Evolutionary conservation across 805 yeast genomes (phyloP), one percentile per base, ranked within the genome.

Genomic region (Teunomyces aglyptinius): DNA sequence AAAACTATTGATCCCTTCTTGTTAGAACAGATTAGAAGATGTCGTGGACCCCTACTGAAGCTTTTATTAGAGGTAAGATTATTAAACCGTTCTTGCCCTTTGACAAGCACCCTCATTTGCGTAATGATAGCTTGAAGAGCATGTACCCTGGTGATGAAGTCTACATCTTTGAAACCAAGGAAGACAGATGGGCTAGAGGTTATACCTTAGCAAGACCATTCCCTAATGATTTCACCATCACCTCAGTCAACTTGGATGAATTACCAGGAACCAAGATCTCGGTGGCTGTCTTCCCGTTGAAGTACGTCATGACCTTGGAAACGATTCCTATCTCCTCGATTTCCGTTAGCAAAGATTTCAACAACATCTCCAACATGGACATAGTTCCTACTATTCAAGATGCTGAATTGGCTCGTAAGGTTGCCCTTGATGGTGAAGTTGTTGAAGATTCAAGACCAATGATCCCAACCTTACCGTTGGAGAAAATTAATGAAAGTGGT

Each of bases 131-230:
- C 50, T 76, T 73, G 63, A 70, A 69, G 49, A 80, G 85, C 60
- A 63, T 85, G 39, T 84, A 80, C 57, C 83, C 84, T 16, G 96
- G 96, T 29, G 95, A 88, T 63, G 88, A 84, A 51, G 81, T 86
- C 27, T 86, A 78, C 61, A 69, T 87, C 15, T 86, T 88, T 59
- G 96, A 89, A 59, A 68, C 76, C 41, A 71, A 77, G 63, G 63
- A 68, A 34, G 73, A 73, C 16, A 76, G 76, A 50, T 89, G 96
- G 96, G 89, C 83, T 19, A 75, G 96, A 55, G 96, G 90, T 10
- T 89, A 89, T 62, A 73, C 80, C 3, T 68, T 85, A 29, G 70
- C 84, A 32, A 77, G 82, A 48, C 91, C 95, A 5, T 67, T 82
- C 45, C 92, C 92, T 1, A 75, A 80, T 27, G 89, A 84, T 58